phyloP scores from a whole-genome alignment of 2,329 filamentous ascomycete genomes.

The Arthrobotrys sinensis region DNA sequence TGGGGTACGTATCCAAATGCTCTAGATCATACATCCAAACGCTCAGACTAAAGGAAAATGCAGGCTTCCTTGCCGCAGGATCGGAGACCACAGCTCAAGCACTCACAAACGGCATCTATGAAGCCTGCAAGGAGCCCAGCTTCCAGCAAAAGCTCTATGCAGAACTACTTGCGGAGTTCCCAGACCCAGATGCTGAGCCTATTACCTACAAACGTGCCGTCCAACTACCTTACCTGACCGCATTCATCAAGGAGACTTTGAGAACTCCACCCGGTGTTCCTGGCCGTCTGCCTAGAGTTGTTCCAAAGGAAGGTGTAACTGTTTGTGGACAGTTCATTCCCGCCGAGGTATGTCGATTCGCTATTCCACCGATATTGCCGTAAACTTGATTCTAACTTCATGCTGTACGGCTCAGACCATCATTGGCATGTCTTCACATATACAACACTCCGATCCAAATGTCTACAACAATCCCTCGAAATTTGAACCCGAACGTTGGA shows the following conservation, averaged over 20 bases:
- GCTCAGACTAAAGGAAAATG: conserved; percentile 64
- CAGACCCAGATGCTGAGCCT: conserved; percentile 65
- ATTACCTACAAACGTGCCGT: conserved; percentile 66
- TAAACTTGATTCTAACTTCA: background rate
- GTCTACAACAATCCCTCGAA: conserved; percentile 58
- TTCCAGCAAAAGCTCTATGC: conserved; percentile 66
- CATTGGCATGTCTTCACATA: conserved; percentile 64
- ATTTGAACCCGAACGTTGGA: conserved; percentile 48
- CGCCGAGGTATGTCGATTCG: conserved; percentile 63
- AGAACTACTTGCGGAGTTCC: conserved; percentile 68
- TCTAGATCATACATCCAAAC: conserved; percentile 64
- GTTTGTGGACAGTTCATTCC: conserved; percentile 66
- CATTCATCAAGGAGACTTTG: conserved; percentile 68
- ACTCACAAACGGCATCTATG: conserved; percentile 68
- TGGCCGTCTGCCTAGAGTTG: conserved; percentile 64
- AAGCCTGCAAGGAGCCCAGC: conserved; percentile 67
- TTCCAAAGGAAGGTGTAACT: conserved; percentile 65
- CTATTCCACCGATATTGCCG: background rate
- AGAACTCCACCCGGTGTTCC: conserved; percentile 67
- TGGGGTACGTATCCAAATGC: conserved; percentile 65
- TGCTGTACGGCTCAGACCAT: conserved; percentile 61
- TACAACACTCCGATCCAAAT: conserved; percentile 63
- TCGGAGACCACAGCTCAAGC: conserved; percentile 69
- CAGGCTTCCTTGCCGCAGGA: conserved; percentile 70
- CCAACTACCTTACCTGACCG: conserved; percentile 66